These are phyloP conservation scores for Aspergillus avenaceus DNA, from an alignment of 495 filamentous ascomycete genomes.

Conservation along the genomic window DNA sequence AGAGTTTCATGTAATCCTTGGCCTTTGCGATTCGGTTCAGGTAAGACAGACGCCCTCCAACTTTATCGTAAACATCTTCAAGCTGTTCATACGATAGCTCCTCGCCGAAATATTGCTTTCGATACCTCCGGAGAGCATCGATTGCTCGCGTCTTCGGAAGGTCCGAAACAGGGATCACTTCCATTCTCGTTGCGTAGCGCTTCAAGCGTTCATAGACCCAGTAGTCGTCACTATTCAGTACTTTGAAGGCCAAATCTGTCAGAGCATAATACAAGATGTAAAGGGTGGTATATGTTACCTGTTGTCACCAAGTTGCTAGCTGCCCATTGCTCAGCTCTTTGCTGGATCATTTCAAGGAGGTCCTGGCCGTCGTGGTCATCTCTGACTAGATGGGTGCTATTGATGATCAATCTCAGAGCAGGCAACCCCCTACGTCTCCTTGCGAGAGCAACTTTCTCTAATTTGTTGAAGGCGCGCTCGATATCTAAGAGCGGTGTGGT, in stretches of 20 bases:
- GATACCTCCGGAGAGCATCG: conserved; percentile 68
- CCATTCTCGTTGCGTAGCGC: conserved; percentile 85
- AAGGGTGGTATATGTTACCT: conserved; percentile 21
- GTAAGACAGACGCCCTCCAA: conserved; percentile 84
- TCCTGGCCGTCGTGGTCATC: conserved; percentile 90
- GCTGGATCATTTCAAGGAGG: conserved; percentile 89
- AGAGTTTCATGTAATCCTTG: conserved; percentile 69
- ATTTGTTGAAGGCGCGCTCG: conserved; percentile 92
- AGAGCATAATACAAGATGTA: not conserved
- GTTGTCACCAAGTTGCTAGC: conserved; percentile 83
- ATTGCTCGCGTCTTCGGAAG: conserved; percentile 74
- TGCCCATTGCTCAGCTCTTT: conserved; percentile 93
- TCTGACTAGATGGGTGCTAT: conserved; percentile 81
- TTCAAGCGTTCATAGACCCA: conserved; percentile 97
- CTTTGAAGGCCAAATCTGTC: conserved; percentile 16
- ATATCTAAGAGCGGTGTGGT: conserved; percentile 89
- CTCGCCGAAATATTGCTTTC: conserved; percentile 65
- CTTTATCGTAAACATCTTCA: conserved; percentile 72
- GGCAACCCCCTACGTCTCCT: conserved; percentile 52
- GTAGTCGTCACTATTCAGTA: conserved; percentile 94
- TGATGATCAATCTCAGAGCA: conserved; percentile 85
- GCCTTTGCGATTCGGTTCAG: conserved; percentile 83
- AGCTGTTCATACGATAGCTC: conserved; percentile 47
- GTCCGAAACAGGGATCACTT: conserved; percentile 78
- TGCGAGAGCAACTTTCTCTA: conserved; percentile 86